These are phyloP conservation scores for Fusarium sp. DNA, from an alignment of 2,329 filamentous ascomycete genomes.

Conservation along the genomic window DNA sequence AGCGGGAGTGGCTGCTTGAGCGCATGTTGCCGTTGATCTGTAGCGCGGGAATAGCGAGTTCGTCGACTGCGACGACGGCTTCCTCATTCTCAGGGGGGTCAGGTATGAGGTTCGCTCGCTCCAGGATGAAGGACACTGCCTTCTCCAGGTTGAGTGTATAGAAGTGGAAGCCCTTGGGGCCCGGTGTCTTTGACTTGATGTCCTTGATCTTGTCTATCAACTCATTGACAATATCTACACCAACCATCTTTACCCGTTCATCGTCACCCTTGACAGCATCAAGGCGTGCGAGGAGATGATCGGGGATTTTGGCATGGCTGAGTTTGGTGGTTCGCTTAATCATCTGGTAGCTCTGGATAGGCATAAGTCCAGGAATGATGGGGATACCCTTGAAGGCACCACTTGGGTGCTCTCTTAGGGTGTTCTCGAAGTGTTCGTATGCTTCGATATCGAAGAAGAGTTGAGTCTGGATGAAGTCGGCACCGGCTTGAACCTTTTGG, in stretches of 20 bases:
- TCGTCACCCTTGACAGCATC: constrained; percentile 82
- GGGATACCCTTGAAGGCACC: constrained; percentile 87
- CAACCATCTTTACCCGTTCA: constrained; percentile 81
- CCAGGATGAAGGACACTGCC: constrained; percentile 91
- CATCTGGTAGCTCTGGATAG: constrained; percentile 97
- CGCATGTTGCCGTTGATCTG: constrained; percentile 63
- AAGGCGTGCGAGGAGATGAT: constrained; percentile 74
- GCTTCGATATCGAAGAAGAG: constrained; percentile 92
- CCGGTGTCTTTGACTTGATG: constrained; percentile 66
- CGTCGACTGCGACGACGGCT: constrained; percentile 63
- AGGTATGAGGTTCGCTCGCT: constrained; percentile 86
- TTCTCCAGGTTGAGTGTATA: constrained; percentile 98
- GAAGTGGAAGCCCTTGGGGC: constrained; percentile 89
- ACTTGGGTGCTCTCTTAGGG: constrained; percentile 82
- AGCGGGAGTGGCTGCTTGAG: constrained; percentile 51
- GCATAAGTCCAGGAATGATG: constrained; percentile 96
- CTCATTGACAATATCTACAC: constrained; percentile 85
- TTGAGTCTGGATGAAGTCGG: constrained; percentile 99
- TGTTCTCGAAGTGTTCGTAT: constrained; percentile 82
- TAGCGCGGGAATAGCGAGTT: constrained; percentile 45
- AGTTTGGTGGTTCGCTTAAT: constrained; percentile 93
- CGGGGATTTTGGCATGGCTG: constrained; percentile 86
- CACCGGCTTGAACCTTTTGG: constrained; percentile 90
- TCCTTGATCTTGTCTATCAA: constrained; percentile 82
- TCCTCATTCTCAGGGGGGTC: constrained; percentile 65